Base-by-base conservation (phyloP, 805 yeast species). In the Kodamaea fukazawae region DNA sequence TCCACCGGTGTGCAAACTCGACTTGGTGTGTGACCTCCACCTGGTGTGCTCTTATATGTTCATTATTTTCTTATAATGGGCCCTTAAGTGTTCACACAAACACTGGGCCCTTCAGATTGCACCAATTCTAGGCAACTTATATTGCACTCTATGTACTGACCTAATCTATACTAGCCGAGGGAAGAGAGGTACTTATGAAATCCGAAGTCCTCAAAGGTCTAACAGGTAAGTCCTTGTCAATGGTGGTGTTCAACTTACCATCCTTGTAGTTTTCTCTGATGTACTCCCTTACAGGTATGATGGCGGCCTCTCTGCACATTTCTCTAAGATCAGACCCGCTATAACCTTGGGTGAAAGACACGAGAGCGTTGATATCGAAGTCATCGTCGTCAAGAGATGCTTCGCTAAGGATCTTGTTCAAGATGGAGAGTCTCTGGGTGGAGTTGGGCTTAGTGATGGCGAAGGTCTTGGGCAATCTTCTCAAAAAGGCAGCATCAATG, bases 301-400 rank as follows among this genome's bases (percentile, higher is more conserved):
- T 76, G 1, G 96, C 96, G 0, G 99, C 99, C 53, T 87, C 95
- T 41, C 99, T 77, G 57, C 96, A 88, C 35, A 86, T 65, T 57
- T 93, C 99, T 53, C 86, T 83, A 57, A 93, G 71, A 54, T 91
- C 99, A 2, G 96, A 85, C 2, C 99, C 99, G 48, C 95, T 85
- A 55, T 79, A 56, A 11, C 71, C 96, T 8, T 73, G 76, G 1
- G 96, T 86, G 34, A 72, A 60, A 7, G 58, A 54, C 9, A 85
- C 90, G 12, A 93, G 67, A 3, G 63, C 59, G 18, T 78, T 73
- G 35, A 83, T 54, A 45, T 83, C 82, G 52, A 90, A 86, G 9
- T 66, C 70, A 0, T 59, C 51, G 0, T 50, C 46, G 43, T 83
- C 90, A 4, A 85, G 55, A 29, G 72, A 67, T 3, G 93, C 81